Base-by-base conservation (phyloP, 768 basidiomycete species). In the Termitomyces sp. region DNA sequence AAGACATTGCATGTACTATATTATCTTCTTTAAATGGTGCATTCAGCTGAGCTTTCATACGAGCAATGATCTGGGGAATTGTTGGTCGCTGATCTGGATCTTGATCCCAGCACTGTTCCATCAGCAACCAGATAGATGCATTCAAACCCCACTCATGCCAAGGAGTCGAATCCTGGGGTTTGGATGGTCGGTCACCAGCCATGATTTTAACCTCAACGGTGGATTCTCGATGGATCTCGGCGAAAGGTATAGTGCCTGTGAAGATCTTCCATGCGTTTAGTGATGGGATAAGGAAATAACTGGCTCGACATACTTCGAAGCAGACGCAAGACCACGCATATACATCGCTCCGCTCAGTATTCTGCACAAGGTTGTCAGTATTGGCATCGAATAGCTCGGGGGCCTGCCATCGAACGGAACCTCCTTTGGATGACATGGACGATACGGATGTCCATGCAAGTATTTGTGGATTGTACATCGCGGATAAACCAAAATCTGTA, bases 301-400 rank as follows among this genome's bases (percentile, higher is more conserved):
- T 27, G 19, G 8, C n/a, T 5, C 29, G 9, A 46, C 17, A 2
- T 31, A 47, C 45, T 16, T 56, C 45, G n/a, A 41, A 56, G 46
- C 37, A 56, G 6, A 56, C 35, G 12, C 27, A 49, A n/a, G 54
- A 47, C 44, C 35, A 49, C 9, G 54, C 54, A 25, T 56, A 56
- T 4, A 56, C 23, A 31, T 56, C 54, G 29, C 54, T 56, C 16
- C 31, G 38, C n/a, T n/a, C 14, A 12, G 25, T 48, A 11, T 56
- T 56, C 21, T 41, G n/a, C 5, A 47, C 27, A 10, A 42, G 10
- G 2, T 6, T 31, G 10, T 55, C 34, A 16, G 32, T 21, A 9
- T 55, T 12, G 7, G 37, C 19, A 46, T 55, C 32, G 34, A 55
- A 55, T 12, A 55, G 29, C 34, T 55, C 54, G 35, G 43, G 54